A percentile compares a stretch with the other conserved stretches of the same genome.
phyloP scores from a whole-genome alignment of 306 rosid species.

The Geum urbanum region DNA sequence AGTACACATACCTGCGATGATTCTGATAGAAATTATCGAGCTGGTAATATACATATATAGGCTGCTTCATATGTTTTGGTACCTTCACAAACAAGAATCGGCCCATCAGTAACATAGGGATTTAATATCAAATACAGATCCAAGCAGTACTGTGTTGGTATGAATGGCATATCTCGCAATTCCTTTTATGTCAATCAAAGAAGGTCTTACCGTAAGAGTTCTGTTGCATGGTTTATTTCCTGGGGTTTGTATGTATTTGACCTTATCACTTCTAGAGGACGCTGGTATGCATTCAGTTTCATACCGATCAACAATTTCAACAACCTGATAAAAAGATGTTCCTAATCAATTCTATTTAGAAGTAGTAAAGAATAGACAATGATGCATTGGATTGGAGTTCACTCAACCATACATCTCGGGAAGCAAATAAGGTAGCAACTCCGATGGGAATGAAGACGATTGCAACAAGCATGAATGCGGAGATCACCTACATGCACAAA shows the following conservation, averaged over 20 bases:
- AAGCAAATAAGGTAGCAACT: slow-evolving; percentile 74
- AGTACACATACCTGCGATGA: slow-evolving; percentile 66
- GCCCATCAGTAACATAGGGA: slow-evolving; percentile 5
- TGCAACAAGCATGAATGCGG: slow-evolving; percentile 79
- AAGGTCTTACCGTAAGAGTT: slow-evolving; percentile 43
- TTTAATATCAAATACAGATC: background rate
- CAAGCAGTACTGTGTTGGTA: background rate
- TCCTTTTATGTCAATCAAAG: background rate
- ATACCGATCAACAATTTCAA: slow-evolving; percentile 75
- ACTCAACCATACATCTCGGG: slow-evolving; percentile 58
- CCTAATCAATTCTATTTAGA: slow-evolving; percentile 27
- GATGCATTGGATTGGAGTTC: background rate
- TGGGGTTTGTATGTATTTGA: slow-evolving; percentile 52
- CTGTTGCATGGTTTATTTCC: slow-evolving; percentile 45
- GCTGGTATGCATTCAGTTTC: slow-evolving; percentile 55
- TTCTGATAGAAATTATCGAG: slow-evolving; percentile 95
- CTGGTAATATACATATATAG: slow-evolving; percentile 79
- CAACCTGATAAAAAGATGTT: slow-evolving; percentile 55
- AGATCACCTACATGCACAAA: slow-evolving; percentile 62
- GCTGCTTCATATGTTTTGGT: slow-evolving; percentile 59
- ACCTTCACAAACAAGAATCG: slow-evolving; percentile 44
- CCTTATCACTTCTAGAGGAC: slow-evolving; percentile 33
- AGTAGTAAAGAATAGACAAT: slow-evolving; percentile 11
- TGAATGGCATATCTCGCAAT: background rate
- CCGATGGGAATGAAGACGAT: slow-evolving; percentile 83